Percentiles rank a stretch among this genome's conserved stretches.
Conservation (phyloP, 2,329 filamentous ascomycete genomes). For the Lecanicillium sp. region DNA sequence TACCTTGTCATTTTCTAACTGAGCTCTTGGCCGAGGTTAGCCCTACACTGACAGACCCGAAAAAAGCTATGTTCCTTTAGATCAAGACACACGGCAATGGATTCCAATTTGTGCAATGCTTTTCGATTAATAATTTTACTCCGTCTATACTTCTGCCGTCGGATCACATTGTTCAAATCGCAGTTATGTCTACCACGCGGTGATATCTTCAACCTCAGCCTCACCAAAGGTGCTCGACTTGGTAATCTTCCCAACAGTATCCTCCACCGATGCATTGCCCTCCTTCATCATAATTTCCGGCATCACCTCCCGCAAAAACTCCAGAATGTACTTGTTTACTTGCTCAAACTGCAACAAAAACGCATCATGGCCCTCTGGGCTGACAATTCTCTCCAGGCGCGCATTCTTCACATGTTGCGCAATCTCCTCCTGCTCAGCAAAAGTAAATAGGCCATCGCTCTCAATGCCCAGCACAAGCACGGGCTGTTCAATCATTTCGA, state of each 20-base stretch:
- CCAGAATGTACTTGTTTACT: constrained; percentile 80
- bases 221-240: constrained; percentile 93
- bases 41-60: too few species aligned
- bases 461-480: constrained; percentile 89
- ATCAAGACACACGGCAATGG: too few species aligned
- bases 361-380: constrained; percentile 90
- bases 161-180: too few species aligned
- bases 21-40: too few species aligned
- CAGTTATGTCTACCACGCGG: constrained; percentile 83
- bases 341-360: constrained; percentile 96
- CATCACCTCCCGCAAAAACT: constrained; percentile 73
- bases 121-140: too few species aligned
- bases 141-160: too few species aligned
- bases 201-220: constrained; percentile 93
- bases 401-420: constrained; percentile 73
- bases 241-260: constrained; percentile 53
- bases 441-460: constrained; percentile 92
- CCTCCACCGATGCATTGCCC: constrained; percentile 35
- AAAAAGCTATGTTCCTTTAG: too few species aligned
- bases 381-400: constrained; percentile 78
- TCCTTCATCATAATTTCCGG: constrained; percentile 78
- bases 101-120: too few species aligned
- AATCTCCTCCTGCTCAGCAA: constrained; percentile 90
- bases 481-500: constrained; percentile 79
- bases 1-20: too few species aligned